Conservation (phyloP, 2,329 filamentous ascomycete genomes). For the Clarireedia sp. region DNA sequence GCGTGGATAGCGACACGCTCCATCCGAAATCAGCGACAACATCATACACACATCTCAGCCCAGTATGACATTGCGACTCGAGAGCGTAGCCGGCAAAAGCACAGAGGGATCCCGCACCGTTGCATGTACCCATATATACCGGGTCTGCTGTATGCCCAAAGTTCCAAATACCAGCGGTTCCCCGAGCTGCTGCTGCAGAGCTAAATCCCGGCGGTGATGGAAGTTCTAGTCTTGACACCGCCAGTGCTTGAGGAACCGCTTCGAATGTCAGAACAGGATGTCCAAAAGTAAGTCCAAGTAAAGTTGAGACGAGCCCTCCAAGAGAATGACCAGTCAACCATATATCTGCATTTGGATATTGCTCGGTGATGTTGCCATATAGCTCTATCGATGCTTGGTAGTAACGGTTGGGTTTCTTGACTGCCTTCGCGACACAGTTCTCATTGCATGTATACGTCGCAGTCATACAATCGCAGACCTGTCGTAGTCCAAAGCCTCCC, state of each 20-base stretch:
- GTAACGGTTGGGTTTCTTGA: constrained; percentile 77
- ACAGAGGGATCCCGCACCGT: constrained; percentile 76
- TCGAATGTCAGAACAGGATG: constrained; percentile 83
- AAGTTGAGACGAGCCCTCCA: constrained; percentile 76
- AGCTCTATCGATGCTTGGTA: constrained; percentile 81
- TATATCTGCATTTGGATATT: constrained; percentile 74
- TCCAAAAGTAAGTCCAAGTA: constrained; percentile 83
- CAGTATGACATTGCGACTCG: constrained; percentile 80
- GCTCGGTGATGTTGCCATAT: constrained; percentile 79
- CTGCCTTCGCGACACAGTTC: constrained; percentile 68
- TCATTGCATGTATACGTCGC: constrained; percentile 81
- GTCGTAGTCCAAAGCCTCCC: constrained; percentile 77
- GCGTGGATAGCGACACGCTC: constrained; percentile 81
- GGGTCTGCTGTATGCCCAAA: constrained; percentile 93
- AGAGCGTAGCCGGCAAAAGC: constrained; percentile 82
- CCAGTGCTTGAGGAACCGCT: constrained; percentile 79
- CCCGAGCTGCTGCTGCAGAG: constrained; percentile 49
- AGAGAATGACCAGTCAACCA: constrained; percentile 90
- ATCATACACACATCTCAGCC: constrained; percentile 79
- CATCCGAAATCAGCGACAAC: constrained; percentile 84
- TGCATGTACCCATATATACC: constrained; percentile 85
- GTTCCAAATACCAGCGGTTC: constrained; percentile 70
- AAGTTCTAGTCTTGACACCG: constrained; percentile 74
- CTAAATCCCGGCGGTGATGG: constrained; percentile 63
- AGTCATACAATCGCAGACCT: constrained; percentile 78